phyloP scores from a whole-genome alignment of 768 basidiomycete species.

The Amanita jacksonii region DNA sequence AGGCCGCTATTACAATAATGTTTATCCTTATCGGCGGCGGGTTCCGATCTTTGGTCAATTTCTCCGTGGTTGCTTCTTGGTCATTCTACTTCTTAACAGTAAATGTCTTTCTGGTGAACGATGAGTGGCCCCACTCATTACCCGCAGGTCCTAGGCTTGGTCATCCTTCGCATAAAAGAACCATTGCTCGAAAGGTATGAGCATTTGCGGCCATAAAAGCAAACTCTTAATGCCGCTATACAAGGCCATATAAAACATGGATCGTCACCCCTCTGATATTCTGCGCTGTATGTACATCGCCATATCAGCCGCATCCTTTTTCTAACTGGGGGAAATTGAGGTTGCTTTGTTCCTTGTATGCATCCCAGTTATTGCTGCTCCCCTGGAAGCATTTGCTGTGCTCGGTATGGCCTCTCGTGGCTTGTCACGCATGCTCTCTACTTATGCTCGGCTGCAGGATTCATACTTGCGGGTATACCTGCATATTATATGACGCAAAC shows the following conservation, averaged over 20 bases:
- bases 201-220: background rate
- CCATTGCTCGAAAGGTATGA: conserved; percentile 72
- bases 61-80: conserved; percentile 82
- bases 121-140: background rate
- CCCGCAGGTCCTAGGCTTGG: conserved; percentile 70
- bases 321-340: conserved; percentile 24
- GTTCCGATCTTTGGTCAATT: conserved; percentile 82
- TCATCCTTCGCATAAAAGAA: conserved; percentile 85
- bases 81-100: conserved; percentile 83
- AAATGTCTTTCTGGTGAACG: conserved; percentile 15
- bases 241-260: conserved; percentile 90
- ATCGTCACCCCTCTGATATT: conserved; percentile 85
- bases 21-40: conserved; percentile 87
- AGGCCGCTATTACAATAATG: conserved; percentile 59
- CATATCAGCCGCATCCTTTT: background rate
- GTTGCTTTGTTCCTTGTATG: conserved; percentile 84
- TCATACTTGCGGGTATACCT: conserved; percentile 71
- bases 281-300: conserved; percentile 53
- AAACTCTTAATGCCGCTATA: background rate
- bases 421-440: conserved; percentile 3
- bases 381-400: conserved; percentile 78
- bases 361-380: conserved; percentile 93
- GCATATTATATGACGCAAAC: conserved; percentile 71
- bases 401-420: conserved; percentile 46
- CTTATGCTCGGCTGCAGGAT: conserved; percentile 34